Evolutionary conservation across 140 eudicot genomes (phyloP), one percentile per base, ranked within the genome.

Genomic region (Anethum foeniculum): DNA sequence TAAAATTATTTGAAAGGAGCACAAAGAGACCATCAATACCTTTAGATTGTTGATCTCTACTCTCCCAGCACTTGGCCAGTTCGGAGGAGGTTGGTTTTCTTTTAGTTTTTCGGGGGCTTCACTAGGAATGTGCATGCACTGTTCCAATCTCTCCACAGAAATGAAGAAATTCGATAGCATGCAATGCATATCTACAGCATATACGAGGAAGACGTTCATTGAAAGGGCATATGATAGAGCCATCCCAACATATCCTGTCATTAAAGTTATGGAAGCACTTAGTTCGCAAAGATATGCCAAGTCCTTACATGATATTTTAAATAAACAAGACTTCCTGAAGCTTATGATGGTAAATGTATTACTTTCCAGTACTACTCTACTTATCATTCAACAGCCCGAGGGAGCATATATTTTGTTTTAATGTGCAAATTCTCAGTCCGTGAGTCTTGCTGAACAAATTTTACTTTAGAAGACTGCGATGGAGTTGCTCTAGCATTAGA

Each of bases 141-240:
- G 92, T 54, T 89, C 93, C 74, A 91, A 67, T 79, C 97, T 88
- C 84, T 91, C 97, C 2, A 86, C 90, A 0, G 97, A 89, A 71
- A 89, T 82, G 62, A 89, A 88, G 64, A 88, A 44, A 79, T 89
- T 91, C 23, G 93, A 88, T 65, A 89, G 65, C 54, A 78, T 83
- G 69, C 88, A 85, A 79, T 89, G 94, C 48, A 19, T 79, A 80
- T 88, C 89, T 52, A 86, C 79, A 4, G 91, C 82, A 71, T n/a
- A 0, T 23, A 84, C 88, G 13, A 92, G 86, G 80, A 85, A 86
- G 1, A 85, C 80, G 49, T 90, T 90, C 83, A 92, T 79, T 7
- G 97, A 86, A 67, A 92, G 92, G 36, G 91, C 93, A 12, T 88
- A 92, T 1, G 97, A 84, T 21, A 92, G 88, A 80, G 93, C 88